A percentile compares a stretch with the other conserved stretches of the same genome.
Conservation (phyloP, 495 filamentous ascomycete species). For the Tuber magnatum region DNA sequence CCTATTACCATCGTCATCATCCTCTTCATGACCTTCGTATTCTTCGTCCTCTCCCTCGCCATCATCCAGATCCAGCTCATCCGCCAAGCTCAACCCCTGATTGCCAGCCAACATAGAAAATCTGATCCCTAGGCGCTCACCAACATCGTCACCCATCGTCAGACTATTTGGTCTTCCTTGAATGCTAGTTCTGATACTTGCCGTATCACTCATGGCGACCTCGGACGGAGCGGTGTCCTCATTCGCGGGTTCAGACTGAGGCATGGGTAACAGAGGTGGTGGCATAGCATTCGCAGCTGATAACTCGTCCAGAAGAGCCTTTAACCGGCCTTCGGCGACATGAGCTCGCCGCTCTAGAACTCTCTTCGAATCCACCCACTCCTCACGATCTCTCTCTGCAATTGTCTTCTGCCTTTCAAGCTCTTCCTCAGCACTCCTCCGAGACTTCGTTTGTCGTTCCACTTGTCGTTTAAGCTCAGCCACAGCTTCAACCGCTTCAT, state of each 20-base stretch:
- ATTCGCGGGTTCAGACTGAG: constrained; percentile 46
- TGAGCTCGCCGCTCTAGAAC: constrained; percentile 75
- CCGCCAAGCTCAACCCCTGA: constrained; percentile 66
- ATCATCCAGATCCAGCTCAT: constrained; percentile 80
- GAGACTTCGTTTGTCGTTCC: constrained; percentile 68
- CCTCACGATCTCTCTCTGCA: constrained; percentile 74
- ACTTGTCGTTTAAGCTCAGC: constrained; percentile 70
- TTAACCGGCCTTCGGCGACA: constrained; percentile 77
- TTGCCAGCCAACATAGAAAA: constrained; percentile 61
- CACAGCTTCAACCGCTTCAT: constrained; percentile 68
- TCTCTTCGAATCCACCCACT: constrained; percentile 73
- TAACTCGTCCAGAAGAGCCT: constrained; percentile 74
- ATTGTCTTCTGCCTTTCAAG: constrained; percentile 63
- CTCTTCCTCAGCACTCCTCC: constrained; percentile 77
- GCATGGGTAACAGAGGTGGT: constrained; percentile 41
- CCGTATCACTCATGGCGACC: constrained; percentile 60
- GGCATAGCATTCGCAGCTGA: constrained; percentile 62
- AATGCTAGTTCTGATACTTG: constrained; percentile 69
- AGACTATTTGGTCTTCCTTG: constrained; percentile 49
- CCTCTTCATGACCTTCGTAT: constrained; percentile 37
- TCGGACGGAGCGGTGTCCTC: constrained; percentile 47
- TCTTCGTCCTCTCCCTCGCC: constrained; percentile 53
- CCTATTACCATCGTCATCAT: constrained; percentile 28
- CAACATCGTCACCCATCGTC: constrained; percentile 44
- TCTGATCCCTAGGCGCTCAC: constrained; percentile 47